Evolutionary conservation across 2,329 filamentous ascomycete genomes (phyloP), one percentile per base, ranked within the genome.

Genomic region (Sporothrix humicola): DNA sequence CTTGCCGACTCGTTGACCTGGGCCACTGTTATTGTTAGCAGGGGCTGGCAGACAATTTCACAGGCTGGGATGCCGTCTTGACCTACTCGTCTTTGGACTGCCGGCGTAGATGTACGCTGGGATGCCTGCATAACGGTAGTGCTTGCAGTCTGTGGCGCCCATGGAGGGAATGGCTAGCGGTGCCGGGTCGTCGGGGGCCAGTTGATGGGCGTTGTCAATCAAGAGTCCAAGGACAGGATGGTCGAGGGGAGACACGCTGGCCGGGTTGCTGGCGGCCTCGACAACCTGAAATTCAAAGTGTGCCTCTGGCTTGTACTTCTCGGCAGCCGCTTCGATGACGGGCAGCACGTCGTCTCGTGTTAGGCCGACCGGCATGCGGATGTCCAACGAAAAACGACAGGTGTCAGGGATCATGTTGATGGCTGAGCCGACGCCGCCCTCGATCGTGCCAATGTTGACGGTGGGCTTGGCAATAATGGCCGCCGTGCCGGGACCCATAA

Each of bases 1-100:
- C 72, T 73, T 0, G 72, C 74, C 8, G 74, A 75, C 65, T 75
- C 74, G 65, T 75, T 75, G 31, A 75, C 74, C 48, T 75, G 74
- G 37, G 74, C 74, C 74, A 73, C 73, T 75, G 15, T 26, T 31
- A 1, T n/a, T 20, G 71, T 56, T 48, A 72, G 31, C 52, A 26
- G 4, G 31, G 31, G 31, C 31, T 37, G 31, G 31, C 31, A 37
- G 31, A 37, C 31, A 37, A 52, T 56, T 56, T 13, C 10, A 26
- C 31, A 5, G 31, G 31, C 4, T 7, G 4, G 31, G 31, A 37
- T 37, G 31, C 23, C 23, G 23, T 37, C 31, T 37, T 37, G 10
- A 65, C 59, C 6, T 65, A 65, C 59, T 68, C 3, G 73, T 72
- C 31, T n/a, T 56, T 9, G 73, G 73, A 58, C 73, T 72, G 54